Conservation (phyloP, 345 rosid genomes). For the Luvunga scandens region DNA sequence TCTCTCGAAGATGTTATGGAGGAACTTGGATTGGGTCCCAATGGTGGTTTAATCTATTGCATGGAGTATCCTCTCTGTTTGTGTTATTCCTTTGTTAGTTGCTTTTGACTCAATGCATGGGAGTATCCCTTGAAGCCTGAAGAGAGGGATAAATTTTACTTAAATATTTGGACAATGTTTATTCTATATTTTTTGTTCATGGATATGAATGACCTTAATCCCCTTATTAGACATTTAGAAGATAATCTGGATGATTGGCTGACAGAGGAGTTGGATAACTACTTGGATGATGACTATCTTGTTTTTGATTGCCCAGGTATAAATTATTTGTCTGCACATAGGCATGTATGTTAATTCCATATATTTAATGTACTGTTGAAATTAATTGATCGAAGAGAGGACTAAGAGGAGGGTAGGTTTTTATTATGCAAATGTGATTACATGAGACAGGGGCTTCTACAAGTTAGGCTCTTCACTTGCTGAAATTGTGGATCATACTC, state of each 20-base stretch:
- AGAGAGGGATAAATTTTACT: background rate
- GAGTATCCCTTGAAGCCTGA: no score
- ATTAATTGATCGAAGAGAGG: background rate
- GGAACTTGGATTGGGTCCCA: conserved; percentile 83
- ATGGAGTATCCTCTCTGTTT: conserved; percentile 84
- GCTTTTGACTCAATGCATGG: background rate
- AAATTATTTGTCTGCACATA: background rate
- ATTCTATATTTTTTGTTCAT: background rate
- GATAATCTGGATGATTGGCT: conserved; percentile 83
- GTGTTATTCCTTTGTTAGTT: background rate
- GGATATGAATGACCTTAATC: conserved; percentile 41
- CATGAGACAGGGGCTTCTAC: background rate
- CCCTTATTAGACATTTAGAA: conserved; percentile 60
- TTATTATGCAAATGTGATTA: background rate
- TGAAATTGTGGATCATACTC: background rate
- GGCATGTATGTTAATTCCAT: background rate
- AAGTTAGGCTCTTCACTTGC: background rate
- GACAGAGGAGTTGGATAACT: conserved; percentile 81
- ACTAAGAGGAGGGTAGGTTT: background rate
- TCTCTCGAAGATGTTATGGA: conserved; percentile 95
- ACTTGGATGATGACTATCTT: conserved; percentile 82
- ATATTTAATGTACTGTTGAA: background rate
- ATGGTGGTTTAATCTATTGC: conserved; percentile 87
- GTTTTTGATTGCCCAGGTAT: conserved; percentile 95
- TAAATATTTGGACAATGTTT: background rate